phyloP scores from a whole-genome alignment of 2,329 filamentous ascomycete genomes.

The Aspergillus ibericus region DNA sequence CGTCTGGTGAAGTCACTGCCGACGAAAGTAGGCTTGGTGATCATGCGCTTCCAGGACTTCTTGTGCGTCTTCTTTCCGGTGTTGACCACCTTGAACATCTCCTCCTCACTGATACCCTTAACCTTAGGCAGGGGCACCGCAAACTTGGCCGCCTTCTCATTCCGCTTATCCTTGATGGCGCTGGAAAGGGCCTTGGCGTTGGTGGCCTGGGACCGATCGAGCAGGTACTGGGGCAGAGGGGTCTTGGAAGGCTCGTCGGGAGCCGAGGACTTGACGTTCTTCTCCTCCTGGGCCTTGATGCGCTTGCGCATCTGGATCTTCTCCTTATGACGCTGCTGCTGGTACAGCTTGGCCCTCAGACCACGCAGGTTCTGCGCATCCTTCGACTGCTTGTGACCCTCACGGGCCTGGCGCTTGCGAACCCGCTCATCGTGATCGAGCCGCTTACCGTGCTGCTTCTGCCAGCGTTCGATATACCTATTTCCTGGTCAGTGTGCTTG shows the following conservation, averaged over 20 bases:
- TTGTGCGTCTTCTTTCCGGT: constrained; percentile 93
- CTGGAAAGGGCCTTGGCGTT: constrained; percentile 74
- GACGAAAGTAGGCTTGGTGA: constrained; percentile 85
- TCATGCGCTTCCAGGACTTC: constrained; percentile 68
- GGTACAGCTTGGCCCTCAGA: constrained; percentile 86
- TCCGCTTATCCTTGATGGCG: constrained; percentile 93
- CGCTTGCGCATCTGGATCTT: constrained; percentile 98
- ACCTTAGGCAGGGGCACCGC: constrained; percentile 91
- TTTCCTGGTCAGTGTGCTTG: constrained; percentile 15
- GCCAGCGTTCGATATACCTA: constrained; percentile 72
- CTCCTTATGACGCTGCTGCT: constrained; percentile 91
- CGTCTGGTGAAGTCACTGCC: constrained; percentile 85
- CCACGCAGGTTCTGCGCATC: constrained; percentile 93
- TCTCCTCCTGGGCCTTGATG: constrained; percentile 93
- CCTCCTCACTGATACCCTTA: constrained; percentile 87
- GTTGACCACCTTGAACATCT: constrained; percentile 96
- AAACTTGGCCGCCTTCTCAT: constrained; percentile 92
- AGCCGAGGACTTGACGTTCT: constrained; percentile 84
- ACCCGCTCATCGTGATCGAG: constrained; percentile 84
- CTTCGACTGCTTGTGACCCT: constrained; percentile 82
- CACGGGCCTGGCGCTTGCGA: constrained; percentile 83
- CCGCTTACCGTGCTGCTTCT: constrained; percentile 62
- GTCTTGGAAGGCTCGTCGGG: constrained; percentile 73
- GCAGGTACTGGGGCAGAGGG: constrained; percentile 86
- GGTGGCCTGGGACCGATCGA: constrained; percentile 73